Evolutionary conservation across 805 yeast genomes (phyloP), one percentile per base, ranked within the genome.

Genomic region (Wickerhamomyces rabaulensis): DNA sequence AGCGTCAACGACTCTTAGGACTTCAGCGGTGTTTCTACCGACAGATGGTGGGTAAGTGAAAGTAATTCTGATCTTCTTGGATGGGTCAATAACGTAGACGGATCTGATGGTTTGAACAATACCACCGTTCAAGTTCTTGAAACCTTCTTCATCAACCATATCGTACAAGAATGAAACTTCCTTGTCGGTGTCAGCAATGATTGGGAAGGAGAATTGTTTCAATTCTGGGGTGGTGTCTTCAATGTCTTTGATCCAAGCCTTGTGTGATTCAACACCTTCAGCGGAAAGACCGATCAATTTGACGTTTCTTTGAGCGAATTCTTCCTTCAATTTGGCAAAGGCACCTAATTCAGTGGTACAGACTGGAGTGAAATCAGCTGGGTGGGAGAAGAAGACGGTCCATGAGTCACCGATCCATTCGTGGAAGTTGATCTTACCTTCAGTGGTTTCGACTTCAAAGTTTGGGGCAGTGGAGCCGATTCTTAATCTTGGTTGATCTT

Each of bases 321-420:
- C 96, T 46, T 90, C 88, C 73, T 88, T 87, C 70, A 89, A 79
- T 60, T 82, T 78, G 53, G 96, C 90, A 61, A 90, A 91, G 19
- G 96, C 96, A 57, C 97, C 96, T 63, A 90, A 77, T 74, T 90
- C 97, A 47, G 97, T 90, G 62, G 97, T 91, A 70, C 97, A 90
- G 46, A 90, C 96, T 41, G 97, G 97, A 17, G 97, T 90, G 76
- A 88, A 91, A 68, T 90, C 97, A 46, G 90, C 96, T 52, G 97
- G 97, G 69, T 90, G 97, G 22, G 95, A 87, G 72, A 90, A 90
- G 62, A 90, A 74, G 43, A 90, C 82, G 41, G 84, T 82, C 97
- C 97, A 90, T 41, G 83, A 78, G 69, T 85, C 80, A 42, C 92
- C 92, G 57, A 89, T 74, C 75, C 75, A 90, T 51, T 91, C 83